Evolutionary conservation across 495 filamentous ascomycete genomes (phyloP), one percentile per base, ranked within the genome.

Genomic region (Daldinia vernicosa): DNA sequence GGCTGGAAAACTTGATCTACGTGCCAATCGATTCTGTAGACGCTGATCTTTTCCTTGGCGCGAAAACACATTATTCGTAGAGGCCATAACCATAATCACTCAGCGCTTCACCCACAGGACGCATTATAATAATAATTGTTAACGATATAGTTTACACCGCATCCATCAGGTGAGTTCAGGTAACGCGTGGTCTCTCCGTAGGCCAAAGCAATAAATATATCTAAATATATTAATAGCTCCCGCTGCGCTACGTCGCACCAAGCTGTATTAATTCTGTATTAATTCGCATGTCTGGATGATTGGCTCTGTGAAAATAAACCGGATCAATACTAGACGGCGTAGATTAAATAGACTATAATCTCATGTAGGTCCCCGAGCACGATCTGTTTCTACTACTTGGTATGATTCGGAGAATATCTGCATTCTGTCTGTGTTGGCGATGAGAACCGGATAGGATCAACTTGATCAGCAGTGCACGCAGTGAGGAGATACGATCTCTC

Each of bases 1-100:
- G 66, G 66, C 51, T 72, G 60, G 26, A 33, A 33, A 72, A 55
- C 55, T 22, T 47, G 50, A 22, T 53, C 53, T 71, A 37, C 43
- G 15, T 37, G 27, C 69, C 63, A 67, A 67, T 52, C 59, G 50
- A 64, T 63, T 53, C 43, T 5, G 19, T 33, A 39, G 50, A 9
- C 45, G 35, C 43, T 27, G 30, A 57, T 61, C 30, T 60, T 60
- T 40, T 52, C 14, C 40, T 22, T 62, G 58, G 70, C 70, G 58
- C 66, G 61, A 66, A 66, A 62, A 51, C 54, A n/a, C 52, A 50
- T 27, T 32, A 14, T 39, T 22, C 30, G 5, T 66, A 8, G 22
- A 30, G 22, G 26, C 50, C 4, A 15, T 52, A 27, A 30, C 50
- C 12, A 27, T 47, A 22, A 22, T 6, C 30, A 52, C 55, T 28